Base-by-base conservation (phyloP, 2,329 filamentous ascomycete genomes). In the Apiospora marii region DNA sequence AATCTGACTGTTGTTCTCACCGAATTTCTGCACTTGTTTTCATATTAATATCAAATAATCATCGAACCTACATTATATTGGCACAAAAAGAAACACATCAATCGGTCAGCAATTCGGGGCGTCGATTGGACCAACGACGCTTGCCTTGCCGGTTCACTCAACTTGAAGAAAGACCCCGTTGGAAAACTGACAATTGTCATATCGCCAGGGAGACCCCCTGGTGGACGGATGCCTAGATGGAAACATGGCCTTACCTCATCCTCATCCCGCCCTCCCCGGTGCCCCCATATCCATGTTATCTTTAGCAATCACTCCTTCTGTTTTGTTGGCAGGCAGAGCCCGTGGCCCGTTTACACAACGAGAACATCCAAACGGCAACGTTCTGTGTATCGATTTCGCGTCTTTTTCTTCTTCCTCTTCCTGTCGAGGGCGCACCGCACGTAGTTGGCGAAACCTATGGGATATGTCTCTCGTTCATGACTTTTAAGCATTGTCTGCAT, bases 141-240 rank as follows among this genome's bases (percentile, higher is more conserved):
- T 37, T 30, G 30, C 30, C 58, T 64, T 24, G 13, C n/a, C 19
- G n/a, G 41, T n/a, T 24, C 10, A 41, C 19, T 41, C 10, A 41
- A 24, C 34, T 30, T 64, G 34, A 22, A 41, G n/a, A 12, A 22
- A 41, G n/a, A 12, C 58, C 34, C 58, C 58, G n/a, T 64, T 37
- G 19, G 34, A 64, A 64, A 41, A n/a, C 34, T 64, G 58, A 64
- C 58, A 64, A 64, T 34, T 64, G 58, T 64, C 58, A 64, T 61
- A 30, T 64, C 58, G 58, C 22, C 53, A 64, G 58, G 58, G 58
- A 64, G 19, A n/a, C 16, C 58, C 58, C 58, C 41, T 37, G 58
- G 14, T 41, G 34, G 34, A 41, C 58, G 58, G 19, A 34, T 64
- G 58, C 19, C 58, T 64, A 58, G 19, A 22, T 30, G 1, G 3